Conservation (phyloP, 2,329 filamentous ascomycete species). For the Clathrospora elynae region DNA sequence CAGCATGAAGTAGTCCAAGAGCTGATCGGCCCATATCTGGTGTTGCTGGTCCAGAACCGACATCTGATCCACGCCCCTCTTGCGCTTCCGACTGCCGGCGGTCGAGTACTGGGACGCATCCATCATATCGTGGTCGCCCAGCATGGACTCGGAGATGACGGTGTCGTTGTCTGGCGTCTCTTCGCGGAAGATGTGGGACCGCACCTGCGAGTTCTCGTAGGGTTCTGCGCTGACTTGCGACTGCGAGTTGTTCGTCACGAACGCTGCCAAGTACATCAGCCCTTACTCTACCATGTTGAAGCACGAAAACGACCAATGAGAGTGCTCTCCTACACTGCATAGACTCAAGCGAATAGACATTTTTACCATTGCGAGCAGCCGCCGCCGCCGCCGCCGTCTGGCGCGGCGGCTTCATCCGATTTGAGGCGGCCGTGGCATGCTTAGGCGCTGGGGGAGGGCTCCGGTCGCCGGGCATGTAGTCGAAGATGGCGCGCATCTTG, state of each 20-base stretch:
- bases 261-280: slow-evolving; percentile 24
- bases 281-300: not conserved
- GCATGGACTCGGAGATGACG: slow-evolving; percentile 80
- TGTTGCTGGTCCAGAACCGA: slow-evolving; percentile 78
- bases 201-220: slow-evolving; percentile 66
- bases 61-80: slow-evolving; percentile 71
- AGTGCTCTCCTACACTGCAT: slow-evolving; percentile 35
- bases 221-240: slow-evolving; percentile 61
- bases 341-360: slow-evolving; percentile 35
- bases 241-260: slow-evolving; percentile 31
- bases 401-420: slow-evolving; percentile 79
- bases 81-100: slow-evolving; percentile 69
- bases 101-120: slow-evolving; percentile 68
- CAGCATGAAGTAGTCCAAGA: slow-evolving; percentile 95
- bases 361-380: slow-evolving; percentile 32
- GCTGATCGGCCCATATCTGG: slow-evolving; percentile 86
- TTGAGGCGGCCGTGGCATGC: slow-evolving; percentile 71
- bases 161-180: slow-evolving; percentile 84
- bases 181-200: slow-evolving; percentile 68
- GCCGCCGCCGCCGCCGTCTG: slow-evolving; percentile 50
- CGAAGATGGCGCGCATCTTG: slow-evolving; percentile 84
- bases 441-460: slow-evolving; percentile 94
- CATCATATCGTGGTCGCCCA: slow-evolving; percentile 80
- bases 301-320: slow-evolving; percentile 10
- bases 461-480: slow-evolving; percentile 80